Evolutionary conservation across 2,329 filamentous ascomycete species (phyloP).

Genomic region (Exophiala dermatitidis): DNA sequence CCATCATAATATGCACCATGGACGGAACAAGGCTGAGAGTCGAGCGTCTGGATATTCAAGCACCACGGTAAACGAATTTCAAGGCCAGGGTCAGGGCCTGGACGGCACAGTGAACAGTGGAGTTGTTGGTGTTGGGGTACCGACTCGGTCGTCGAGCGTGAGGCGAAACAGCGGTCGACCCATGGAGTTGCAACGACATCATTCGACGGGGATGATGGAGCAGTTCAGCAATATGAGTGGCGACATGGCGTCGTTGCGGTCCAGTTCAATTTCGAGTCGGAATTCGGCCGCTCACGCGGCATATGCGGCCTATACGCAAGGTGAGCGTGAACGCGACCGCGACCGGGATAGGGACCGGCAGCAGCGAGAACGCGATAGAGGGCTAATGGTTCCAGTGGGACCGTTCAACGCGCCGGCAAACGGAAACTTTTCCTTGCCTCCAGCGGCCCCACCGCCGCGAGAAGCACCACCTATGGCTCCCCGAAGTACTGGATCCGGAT

Average conservation of each 20-base stretch:
- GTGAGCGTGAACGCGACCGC: constrained; percentile 10
- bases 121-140: constrained; percentile 25
- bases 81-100: constrained; percentile 8
- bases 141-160: constrained; percentile 30
- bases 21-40: constrained; percentile 22
- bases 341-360: constrained; percentile 2
- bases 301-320: constrained; percentile 1
- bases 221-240: constrained; percentile 24
- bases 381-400: constrained; percentile 23
- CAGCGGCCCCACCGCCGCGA: constrained; percentile 6
- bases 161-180: constrained; percentile 11
- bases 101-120: constrained; percentile 16
- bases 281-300: constrained; percentile 3
- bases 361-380: constrained; percentile 14
- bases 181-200: constrained; percentile 37
- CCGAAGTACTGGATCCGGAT: constrained; percentile 20
- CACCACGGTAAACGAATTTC: constrained; percentile 18
- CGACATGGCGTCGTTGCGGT: constrained; percentile 27
- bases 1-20: constrained; percentile 19
- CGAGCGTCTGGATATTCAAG: constrained; percentile 22
- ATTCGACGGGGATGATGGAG: constrained; percentile 48
- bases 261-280: constrained; percentile 23
- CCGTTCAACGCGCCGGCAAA: constrained; percentile 23
- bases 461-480: constrained; percentile 20
- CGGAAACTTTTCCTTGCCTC: constrained; percentile 24